A percentile compares a stretch with the other conserved stretches of the same genome.
Conservation (phyloP, 1,139 yeast species). For the Arxiozyma slooffiae region DNA sequence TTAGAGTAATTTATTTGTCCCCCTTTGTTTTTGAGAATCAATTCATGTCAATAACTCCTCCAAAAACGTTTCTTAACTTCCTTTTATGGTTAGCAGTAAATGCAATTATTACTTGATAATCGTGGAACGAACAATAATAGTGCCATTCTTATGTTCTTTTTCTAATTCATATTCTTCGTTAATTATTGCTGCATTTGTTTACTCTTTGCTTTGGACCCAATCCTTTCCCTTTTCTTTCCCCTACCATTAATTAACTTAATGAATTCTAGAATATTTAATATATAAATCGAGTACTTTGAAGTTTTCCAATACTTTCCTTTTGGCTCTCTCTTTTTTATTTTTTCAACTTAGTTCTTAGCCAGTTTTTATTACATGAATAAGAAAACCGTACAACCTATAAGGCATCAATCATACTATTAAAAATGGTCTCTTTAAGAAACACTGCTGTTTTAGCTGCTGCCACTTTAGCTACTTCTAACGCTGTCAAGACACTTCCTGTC, state of each 20-base stretch:
- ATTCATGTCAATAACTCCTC: too few species aligned
- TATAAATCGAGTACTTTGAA: background rate
- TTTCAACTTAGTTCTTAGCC: too few species aligned
- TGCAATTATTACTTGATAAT: background rate
- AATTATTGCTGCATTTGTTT: too few species aligned
- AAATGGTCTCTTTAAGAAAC: constrained; percentile 3
- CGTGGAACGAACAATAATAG: background rate
- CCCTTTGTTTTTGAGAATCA: too few species aligned
- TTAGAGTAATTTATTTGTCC: too few species aligned
- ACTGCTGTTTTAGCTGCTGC: constrained; percentile 1
- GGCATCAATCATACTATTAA: background rate
- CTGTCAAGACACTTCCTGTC: constrained; percentile 5
- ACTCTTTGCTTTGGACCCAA: background rate
- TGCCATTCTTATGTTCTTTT: background rate
- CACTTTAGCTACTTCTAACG: constrained; percentile 2
- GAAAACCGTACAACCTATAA: background rate
- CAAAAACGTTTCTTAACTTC: background rate
- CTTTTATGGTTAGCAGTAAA: background rate
- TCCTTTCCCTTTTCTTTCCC: background rate
- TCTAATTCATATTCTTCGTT: background rate
- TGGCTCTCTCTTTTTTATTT: too few species aligned
- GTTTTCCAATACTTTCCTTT: background rate
- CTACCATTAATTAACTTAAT: background rate
- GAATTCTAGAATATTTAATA: too few species aligned
- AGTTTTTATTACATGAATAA: too few species aligned